Conservation (phyloP, 2,329 filamentous ascomycete species). For the Penicillium expansum region DNA sequence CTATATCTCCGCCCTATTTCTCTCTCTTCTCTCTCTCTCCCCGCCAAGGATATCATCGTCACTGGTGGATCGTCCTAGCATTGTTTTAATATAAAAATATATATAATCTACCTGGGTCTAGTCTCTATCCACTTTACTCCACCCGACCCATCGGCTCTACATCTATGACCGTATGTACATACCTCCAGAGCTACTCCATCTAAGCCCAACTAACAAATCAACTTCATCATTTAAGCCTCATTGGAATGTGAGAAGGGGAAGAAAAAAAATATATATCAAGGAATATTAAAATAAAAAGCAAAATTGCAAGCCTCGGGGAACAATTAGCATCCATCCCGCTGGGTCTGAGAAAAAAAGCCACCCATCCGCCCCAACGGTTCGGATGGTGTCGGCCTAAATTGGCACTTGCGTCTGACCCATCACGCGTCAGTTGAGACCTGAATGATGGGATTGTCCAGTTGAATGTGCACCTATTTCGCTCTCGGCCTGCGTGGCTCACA, state of each 20-base stretch:
- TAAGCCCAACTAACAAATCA: neutral
- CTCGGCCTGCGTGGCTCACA: conserved; percentile 1
- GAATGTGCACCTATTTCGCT: neutral
- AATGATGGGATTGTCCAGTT: conserved; percentile 10
- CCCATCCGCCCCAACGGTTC: conserved; percentile 8
- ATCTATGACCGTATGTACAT: neutral
- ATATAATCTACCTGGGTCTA: neutral
- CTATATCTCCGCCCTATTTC: conserved; percentile 4
- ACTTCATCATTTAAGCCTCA: neutral
- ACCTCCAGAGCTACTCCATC: neutral
- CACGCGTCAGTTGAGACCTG: conserved; percentile 29
- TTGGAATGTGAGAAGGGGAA: neutral
- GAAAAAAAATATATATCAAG: no score
- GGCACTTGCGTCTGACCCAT: conserved; percentile 28
- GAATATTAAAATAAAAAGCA: no score
- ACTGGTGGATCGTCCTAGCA: neutral
- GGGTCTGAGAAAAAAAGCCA: neutral
- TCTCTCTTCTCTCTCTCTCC: neutral
- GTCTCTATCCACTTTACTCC: neutral
- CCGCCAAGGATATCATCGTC: neutral
- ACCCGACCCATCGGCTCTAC: neutral
- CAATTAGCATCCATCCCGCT: neutral
- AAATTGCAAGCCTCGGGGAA: neutral
- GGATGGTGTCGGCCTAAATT: conserved; percentile 1
- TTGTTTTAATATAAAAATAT: neutral